Percentiles rank a stretch among this genome's conserved stretches.
phyloP scores from a whole-genome alignment of 768 basidiomycete genomes.

The Mycena galericulata region DNA sequence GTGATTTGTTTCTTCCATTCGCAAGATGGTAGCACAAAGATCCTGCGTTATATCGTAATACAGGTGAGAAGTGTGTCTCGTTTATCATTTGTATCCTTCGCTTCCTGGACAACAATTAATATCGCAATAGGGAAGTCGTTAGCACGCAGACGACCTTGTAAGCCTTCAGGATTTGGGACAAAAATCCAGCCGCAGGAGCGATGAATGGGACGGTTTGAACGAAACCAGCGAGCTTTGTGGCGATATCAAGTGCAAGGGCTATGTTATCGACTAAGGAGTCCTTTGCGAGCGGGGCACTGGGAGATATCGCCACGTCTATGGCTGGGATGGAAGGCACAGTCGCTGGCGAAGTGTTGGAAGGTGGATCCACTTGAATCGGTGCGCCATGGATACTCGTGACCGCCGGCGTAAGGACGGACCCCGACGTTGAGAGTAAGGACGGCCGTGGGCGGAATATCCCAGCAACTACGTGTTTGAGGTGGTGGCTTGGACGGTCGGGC shows the following conservation, averaged over 20 bases:
- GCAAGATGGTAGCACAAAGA: slow-evolving; percentile 10
- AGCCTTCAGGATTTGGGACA: slow-evolving; percentile 1
- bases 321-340: too few species aligned
- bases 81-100: neutral
- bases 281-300: too few species aligned
- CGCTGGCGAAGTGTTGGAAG: too few species aligned
- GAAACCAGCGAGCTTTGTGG: neutral
- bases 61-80: neutral
- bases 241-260: neutral
- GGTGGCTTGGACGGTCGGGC: neutral
- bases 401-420: too few species aligned
- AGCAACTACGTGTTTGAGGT: neutral
- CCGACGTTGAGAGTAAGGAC: neutral
- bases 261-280: too few species aligned
- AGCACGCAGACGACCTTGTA: neutral
- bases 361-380: too few species aligned
- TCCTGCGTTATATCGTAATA: neutral
- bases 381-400: too few species aligned
- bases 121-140: neutral
- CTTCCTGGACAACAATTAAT: neutral
- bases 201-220: too few species aligned
- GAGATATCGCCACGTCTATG: too few species aligned
- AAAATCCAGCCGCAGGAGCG: neutral
- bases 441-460: neutral
- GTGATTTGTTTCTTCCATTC: slow-evolving; percentile 15